Evolutionary conservation across 306 rosid genomes (phyloP).

Genomic region (Lagenaria siceraria): DNA sequence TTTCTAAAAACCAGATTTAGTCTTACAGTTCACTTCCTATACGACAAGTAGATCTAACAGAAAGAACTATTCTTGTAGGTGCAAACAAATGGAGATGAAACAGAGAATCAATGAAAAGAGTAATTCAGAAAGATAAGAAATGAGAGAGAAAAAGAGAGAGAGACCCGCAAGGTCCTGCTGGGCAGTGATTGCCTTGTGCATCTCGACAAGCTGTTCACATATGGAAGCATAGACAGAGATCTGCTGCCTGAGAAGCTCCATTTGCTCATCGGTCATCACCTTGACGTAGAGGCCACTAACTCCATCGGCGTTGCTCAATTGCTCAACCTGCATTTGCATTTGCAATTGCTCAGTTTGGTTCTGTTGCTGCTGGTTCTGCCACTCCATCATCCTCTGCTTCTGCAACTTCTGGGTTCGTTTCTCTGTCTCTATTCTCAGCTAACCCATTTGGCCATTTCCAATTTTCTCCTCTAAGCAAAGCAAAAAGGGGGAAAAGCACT

Average conservation of each 20-base stretch:
- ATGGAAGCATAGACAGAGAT: constrained; percentile 55
- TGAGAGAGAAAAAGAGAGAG: constrained; percentile 19
- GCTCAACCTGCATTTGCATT: constrained; percentile 7
- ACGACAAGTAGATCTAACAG: neutral
- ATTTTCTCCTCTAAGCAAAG: constrained; percentile 5
- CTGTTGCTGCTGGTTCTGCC: constrained; percentile 11
- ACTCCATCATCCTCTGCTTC: constrained; percentile 1
- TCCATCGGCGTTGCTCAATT: constrained; percentile 9
- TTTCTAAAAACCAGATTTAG: neutral
- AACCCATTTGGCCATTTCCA: constrained; percentile 3
- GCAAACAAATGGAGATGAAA: neutral
- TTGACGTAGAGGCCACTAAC: constrained; percentile 24
- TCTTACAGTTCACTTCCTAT: neutral
- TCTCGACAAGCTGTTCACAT: constrained; percentile 52
- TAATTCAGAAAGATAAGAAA: neutral
- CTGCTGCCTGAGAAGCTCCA: constrained; percentile 52
- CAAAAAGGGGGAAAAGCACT: neutral
- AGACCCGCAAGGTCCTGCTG: constrained; percentile 53
- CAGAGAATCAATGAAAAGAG: neutral
- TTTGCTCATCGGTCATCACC: constrained; percentile 72
- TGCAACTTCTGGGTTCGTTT: neutral
- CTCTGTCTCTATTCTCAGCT: neutral
- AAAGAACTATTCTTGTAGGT: neutral
- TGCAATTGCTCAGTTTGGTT: constrained; percentile 5
- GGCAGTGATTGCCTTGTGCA: constrained; percentile 52